Base-by-base conservation (phyloP, 768 basidiomycete species). In the Rossbeevera mucosa region DNA sequence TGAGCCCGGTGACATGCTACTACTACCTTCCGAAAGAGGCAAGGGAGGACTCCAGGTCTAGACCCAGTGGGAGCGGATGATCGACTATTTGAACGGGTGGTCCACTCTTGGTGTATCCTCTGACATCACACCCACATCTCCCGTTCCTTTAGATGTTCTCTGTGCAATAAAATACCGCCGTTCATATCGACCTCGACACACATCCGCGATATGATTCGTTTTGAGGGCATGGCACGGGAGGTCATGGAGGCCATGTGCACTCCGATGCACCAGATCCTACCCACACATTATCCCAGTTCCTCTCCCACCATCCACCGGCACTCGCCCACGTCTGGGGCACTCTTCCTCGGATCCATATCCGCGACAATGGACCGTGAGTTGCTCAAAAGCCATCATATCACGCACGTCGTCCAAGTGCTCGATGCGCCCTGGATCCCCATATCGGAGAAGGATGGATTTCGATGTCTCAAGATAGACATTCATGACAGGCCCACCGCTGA, bases 211-310 rank as follows among this genome's bases (percentile, higher is more conserved):
- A n/a, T 89, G 87, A 89, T 90, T 64, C 81, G 86, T 48, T 88
- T 89, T 75, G 86, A 89, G 66, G 79, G 75, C 50, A 72, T 89
- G 55, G 76, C 86, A 12, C 80, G 82, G 25, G 87, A 88, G 60
- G 85, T 89, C 45, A 81, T 86, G 77, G 84, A 88, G 66, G 83
- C 88, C 7, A 87, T 90, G 82, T 88, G 86, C 72, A 90, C 87
- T 0, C 88, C 88, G 0, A 88, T 90, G 88, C 87, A 90, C 70
- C 77, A 79, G 57, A 80, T 90, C 62, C 73, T 88, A 12, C 76
- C 72, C 8, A 49, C 78, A 28, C 69, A 47, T n/a, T 56, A 67
- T 46, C 59, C 63, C 7, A 44, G 48, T 18, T 33, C 55, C 5
- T 56, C 67, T 3, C 62, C 54, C 13, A 36, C 59, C 5, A 58